These are phyloP conservation scores for Diaporthe velutina DNA, from an alignment of 2,329 filamentous ascomycete genomes.

Conservation along the genomic window DNA sequence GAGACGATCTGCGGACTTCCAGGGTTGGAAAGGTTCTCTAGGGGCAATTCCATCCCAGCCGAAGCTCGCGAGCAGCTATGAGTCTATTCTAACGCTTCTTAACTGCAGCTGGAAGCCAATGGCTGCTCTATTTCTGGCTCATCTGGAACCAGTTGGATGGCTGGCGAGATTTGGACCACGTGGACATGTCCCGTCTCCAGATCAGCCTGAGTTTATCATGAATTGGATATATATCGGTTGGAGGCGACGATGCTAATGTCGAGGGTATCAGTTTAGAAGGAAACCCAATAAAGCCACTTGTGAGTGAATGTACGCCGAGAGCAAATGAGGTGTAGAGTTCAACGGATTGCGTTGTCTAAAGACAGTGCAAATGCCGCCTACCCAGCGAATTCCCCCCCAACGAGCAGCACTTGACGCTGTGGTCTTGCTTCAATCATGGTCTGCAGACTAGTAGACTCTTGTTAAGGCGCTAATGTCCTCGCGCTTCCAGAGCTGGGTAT, in stretches of 20 bases:
- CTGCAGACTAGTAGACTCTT: background rate
- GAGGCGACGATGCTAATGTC: background rate
- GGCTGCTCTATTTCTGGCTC: background rate
- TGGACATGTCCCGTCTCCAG: background rate
- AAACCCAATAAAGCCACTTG: background rate
- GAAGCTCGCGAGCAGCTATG: background rate
- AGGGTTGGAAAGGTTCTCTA: background rate
- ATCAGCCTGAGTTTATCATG: background rate
- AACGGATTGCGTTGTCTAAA: background rate
- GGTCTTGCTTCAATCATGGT: background rate
- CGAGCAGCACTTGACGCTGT: background rate
- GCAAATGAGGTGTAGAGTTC: background rate
- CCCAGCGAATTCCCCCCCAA: background rate
- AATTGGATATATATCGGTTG: background rate
- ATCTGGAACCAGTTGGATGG: background rate
- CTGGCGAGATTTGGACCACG: background rate
- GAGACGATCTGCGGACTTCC: background rate
- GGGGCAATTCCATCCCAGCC: background rate
- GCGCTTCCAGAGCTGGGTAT: conserved; percentile 6
- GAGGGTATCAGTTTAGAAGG: background rate
- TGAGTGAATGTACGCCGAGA: background rate
- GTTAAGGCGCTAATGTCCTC: background rate
- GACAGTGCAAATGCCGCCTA: background rate
- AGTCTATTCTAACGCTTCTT: no score
- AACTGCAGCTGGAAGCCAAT: background rate